Percentiles rank a stretch among this genome's conserved stretches.
phyloP scores from a whole-genome alignment of 768 basidiomycete genomes.

The Favolaschia claudopus region DNA sequence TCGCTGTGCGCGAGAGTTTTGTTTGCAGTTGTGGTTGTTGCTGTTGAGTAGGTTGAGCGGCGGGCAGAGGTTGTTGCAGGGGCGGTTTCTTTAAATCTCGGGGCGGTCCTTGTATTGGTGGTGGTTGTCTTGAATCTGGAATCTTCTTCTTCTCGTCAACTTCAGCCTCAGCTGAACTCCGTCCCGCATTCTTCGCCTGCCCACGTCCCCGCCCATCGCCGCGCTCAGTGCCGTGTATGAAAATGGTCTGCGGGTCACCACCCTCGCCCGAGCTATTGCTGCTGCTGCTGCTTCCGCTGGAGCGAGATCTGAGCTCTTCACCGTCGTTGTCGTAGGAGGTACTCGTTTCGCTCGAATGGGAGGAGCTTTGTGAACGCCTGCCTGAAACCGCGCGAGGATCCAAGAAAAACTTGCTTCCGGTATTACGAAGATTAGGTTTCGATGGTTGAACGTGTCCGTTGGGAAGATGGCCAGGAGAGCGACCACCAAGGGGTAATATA shows the following conservation, averaged over 20 bases:
- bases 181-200: too few species aligned
- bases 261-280: slow-evolving; percentile 15
- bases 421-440: too few species aligned
- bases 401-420: slow-evolving; percentile 12
- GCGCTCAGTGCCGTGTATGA: neutral
- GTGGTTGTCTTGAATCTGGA: too few species aligned
- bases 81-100: too few species aligned
- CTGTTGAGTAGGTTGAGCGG: too few species aligned
- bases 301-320: neutral
- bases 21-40: too few species aligned
- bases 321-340: neutral
- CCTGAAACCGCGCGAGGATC: neutral
- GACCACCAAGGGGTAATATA: slow-evolving; percentile 22
- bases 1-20: neutral
- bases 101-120: too few species aligned
- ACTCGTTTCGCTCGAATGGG: slow-evolving; percentile 2
- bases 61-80: too few species aligned
- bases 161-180: neutral
- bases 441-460: too few species aligned
- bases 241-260: too few species aligned
- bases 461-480: neutral
- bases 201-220: slow-evolving; percentile 3
- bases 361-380: neutral
- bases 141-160: neutral
- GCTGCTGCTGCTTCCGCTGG: slow-evolving; percentile 4